Evolutionary conservation across 306 rosid species (phyloP).

Genomic region (Malus domestica): ASM211411v1 NC_041798.1:23935001-23935500

Average conservation of each 20-base stretch:
- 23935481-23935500: not conserved
- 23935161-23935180: conserved; percentile 70
- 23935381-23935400: not conserved
- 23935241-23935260: conserved; percentile 91
- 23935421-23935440: not conserved
- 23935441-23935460: not conserved
- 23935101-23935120: not conserved
- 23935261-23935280: conserved; percentile 76
- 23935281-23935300: conserved; percentile 80
- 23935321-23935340: conserved; percentile 48
- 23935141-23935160: not conserved
- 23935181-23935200: conserved; percentile 33
- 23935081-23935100: not conserved
- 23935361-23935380: not conserved
- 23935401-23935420: not conserved
- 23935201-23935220: conserved; percentile 27
- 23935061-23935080: not conserved
- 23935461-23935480: not conserved
- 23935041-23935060: not conserved
- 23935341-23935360: conserved; percentile 12
- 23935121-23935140: not conserved
- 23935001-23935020: conserved; percentile 57
- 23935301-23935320: conserved; percentile 82
- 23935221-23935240: conserved; percentile 64
- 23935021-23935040: conserved; percentile 29